Evolutionary conservation across 805 yeast genomes (phyloP).

Genomic region (Yamadazyma takamatsuzukensis): DNA sequence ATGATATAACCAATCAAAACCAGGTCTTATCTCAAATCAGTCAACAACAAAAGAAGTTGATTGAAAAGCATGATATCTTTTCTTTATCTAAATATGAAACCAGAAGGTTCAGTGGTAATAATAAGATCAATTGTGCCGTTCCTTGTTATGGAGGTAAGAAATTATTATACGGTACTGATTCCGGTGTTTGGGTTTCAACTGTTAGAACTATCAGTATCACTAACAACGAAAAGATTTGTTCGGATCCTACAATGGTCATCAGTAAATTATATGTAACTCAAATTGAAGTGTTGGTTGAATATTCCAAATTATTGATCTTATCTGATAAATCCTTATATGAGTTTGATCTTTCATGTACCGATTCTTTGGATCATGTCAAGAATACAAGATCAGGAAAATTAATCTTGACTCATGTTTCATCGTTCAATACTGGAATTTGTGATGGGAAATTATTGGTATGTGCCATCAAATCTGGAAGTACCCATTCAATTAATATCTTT

Average conservation of each 20-base stretch:
- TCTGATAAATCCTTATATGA: conserved; percentile 80
- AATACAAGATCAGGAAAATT: conserved; percentile 68
- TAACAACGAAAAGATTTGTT: conserved; percentile 48
- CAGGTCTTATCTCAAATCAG: conserved; percentile 77
- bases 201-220: conserved; percentile 51
- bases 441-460: conserved; percentile 85
- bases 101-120: conserved; percentile 66
- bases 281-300: conserved; percentile 87
- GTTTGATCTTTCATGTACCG: conserved; percentile 58
- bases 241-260: conserved; percentile 73
- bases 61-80: conserved; percentile 73
- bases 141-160: conserved; percentile 95
- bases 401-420: conserved; percentile 80
- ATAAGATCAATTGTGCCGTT: conserved; percentile 85
- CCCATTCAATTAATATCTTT: conserved; percentile 78
- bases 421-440: conserved; percentile 91
- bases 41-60: conserved; percentile 71
- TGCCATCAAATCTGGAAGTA: conserved; percentile 78
- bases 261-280: conserved; percentile 78
- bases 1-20: conserved; percentile 61
- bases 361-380: conserved; percentile 44
- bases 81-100: conserved; percentile 73
- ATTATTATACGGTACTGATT: conserved; percentile 84
- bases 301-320: conserved; percentile 74
- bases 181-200: conserved; percentile 84